Evolutionary conservation across 768 basidiomycete species (phyloP).

Genomic region (Gloeophyllum trabeum): DNA sequence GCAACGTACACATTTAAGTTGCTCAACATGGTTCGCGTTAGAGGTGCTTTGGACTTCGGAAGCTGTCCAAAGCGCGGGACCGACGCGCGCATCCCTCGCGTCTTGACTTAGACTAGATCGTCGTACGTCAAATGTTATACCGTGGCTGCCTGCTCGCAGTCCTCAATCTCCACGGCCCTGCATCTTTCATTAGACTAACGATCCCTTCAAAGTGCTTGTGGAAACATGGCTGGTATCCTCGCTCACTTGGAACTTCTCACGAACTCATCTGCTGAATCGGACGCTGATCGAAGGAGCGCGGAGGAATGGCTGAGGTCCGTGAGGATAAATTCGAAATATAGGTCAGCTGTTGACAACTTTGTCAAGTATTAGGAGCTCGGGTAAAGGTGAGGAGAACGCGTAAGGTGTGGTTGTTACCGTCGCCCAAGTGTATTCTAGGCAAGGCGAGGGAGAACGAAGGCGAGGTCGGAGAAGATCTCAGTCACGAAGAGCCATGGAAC

Average conservation of each 20-base stretch:
- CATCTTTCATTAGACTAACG: too few species aligned
- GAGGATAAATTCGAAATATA: background rate
- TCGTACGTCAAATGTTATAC: background rate
- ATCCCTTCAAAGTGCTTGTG: too few species aligned
- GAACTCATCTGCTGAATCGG: constrained; percentile 4
- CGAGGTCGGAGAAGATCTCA: background rate
- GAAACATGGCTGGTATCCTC: constrained; percentile 7
- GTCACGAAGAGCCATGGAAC: background rate
- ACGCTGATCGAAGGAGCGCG: constrained; percentile 2
- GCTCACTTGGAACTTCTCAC: constrained; percentile 7
- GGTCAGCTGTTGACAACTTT: background rate
- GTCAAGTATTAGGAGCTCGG: background rate
- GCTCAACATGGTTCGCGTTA: constrained; percentile 17
- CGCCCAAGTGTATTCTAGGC: too few species aligned
- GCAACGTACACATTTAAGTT: constrained; percentile 13
- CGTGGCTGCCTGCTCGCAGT: background rate
- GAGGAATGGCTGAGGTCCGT: background rate
- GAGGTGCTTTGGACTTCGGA: too few species aligned
- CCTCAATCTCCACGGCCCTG: too few species aligned
- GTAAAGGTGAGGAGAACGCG: background rate
- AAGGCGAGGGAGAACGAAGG: too few species aligned
- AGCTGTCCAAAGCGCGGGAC: background rate
- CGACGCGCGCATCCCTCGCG: background rate
- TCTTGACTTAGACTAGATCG: background rate
- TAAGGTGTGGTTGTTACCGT: too few species aligned